phyloP scores from a whole-genome alignment of 768 basidiomycete species.

The Suillus weaverae region DNA sequence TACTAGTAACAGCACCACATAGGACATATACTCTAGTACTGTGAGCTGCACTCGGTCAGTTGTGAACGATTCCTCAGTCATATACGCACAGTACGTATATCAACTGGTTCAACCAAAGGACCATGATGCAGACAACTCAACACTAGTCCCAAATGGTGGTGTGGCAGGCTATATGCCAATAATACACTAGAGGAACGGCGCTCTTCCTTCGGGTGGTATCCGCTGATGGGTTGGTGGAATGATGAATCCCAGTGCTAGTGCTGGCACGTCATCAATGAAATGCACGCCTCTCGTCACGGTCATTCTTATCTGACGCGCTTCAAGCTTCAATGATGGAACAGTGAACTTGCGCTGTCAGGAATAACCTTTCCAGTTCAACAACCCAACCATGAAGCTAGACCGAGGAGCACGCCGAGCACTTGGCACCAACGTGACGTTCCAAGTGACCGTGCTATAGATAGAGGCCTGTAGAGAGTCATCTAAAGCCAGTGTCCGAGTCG shows the following conservation, averaged over 20 bases:
- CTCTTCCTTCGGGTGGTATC: no score
- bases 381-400: neutral
- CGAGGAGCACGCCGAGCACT: neutral
- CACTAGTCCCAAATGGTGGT: no score
- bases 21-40: neutral
- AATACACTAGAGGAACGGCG: neutral
- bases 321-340: neutral
- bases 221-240: neutral
- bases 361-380: neutral
- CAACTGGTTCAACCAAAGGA: neutral
- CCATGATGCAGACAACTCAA: neutral
- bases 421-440: neutral
- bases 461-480: neutral
- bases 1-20: neutral
- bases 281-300: neutral
- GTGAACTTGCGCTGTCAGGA: neutral
- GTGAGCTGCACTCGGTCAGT: no score
- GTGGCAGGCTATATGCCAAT: neutral
- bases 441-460: neutral
- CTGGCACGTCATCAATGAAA: neutral
- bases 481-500: neutral
- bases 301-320: neutral
- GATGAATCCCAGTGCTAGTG: neutral
- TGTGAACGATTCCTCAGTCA: neutral
- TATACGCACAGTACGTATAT: neutral